Percentiles rank a stretch among this genome's conserved stretches.
These are phyloP conservation scores for Pseudozyma flocculosa DNA, from an alignment of 1,284 basidiomycete genomes.

Conservation along the genomic window DNA sequence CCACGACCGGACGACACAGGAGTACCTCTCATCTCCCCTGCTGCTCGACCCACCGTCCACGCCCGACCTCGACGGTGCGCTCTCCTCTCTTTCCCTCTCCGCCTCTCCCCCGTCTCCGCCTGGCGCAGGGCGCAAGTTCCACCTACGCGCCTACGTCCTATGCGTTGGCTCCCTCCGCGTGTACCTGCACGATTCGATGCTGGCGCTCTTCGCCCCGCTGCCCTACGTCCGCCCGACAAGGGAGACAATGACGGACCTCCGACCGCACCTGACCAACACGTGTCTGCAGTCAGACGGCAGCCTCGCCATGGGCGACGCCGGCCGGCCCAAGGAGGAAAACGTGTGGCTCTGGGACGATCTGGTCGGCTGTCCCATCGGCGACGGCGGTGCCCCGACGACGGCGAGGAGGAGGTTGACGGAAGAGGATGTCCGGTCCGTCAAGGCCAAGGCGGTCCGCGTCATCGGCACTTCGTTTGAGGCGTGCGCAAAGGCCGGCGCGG, in stretches of 20 bases:
- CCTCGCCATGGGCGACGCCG: slow-evolving; percentile 34
- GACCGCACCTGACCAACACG: slow-evolving; percentile 90
- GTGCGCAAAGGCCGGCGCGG: slow-evolving; percentile 71
- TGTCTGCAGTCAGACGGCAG: slow-evolving; percentile 69
- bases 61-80: slow-evolving; percentile 57
- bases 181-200: slow-evolving; percentile 72
- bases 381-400: slow-evolving; percentile 54
- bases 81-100: slow-evolving; percentile 41
- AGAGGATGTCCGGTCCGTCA: slow-evolving; percentile 60
- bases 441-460: slow-evolving; percentile 49
- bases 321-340: slow-evolving; percentile 39
- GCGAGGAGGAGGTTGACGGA: slow-evolving; percentile 27
- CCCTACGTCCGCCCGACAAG: slow-evolving; percentile 30
- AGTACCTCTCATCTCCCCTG: slow-evolving; percentile 76
- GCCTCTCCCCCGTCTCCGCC: slow-evolving; percentile 3
- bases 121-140: slow-evolving; percentile 66
- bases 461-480: slow-evolving; percentile 82
- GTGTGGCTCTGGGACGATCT: slow-evolving; percentile 42
- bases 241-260: slow-evolving; percentile 63
- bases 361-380: slow-evolving; percentile 58
- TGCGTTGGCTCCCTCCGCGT: slow-evolving; percentile 63
- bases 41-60: slow-evolving; percentile 68
- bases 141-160: slow-evolving; percentile 89
- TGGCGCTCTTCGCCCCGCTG: slow-evolving; percentile 73
- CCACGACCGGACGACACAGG: no score